A percentile compares a stretch with the other conserved stretches of the same genome.
Evolutionary conservation across 2,329 filamentous ascomycete genomes (phyloP).

Genomic region (Diplodia scrobiculata): DNA sequence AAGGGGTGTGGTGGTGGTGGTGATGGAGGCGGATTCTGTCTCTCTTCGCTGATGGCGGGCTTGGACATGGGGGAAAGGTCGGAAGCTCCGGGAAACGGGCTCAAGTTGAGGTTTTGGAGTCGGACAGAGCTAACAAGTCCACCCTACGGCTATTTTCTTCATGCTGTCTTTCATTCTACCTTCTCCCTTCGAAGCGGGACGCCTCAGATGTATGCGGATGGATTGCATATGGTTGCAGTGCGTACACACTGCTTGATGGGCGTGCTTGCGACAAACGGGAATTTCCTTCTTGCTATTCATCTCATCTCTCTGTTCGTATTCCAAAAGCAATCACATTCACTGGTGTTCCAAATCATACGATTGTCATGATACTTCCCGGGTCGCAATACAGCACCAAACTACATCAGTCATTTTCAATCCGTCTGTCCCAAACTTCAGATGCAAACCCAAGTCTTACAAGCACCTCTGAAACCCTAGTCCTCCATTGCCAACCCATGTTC

Average conservation of each 20-base stretch:
- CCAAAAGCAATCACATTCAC: neutral
- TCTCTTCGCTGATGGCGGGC: neutral
- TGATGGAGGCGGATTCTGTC: neutral
- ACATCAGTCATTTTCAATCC: neutral
- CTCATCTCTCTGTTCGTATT: neutral
- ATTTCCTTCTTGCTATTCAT: neutral
- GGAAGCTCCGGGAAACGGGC: too few relatives aligned
- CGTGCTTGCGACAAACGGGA: neutral
- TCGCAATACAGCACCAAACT: neutral
- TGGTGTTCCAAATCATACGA: neutral
- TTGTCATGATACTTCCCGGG: neutral
- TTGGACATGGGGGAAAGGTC: neutral
- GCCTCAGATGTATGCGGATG: too few relatives aligned
- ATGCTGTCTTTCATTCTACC: neutral
- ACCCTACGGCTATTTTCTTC: neutral
- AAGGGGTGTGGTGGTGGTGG: too few relatives aligned
- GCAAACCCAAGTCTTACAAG: neutral
- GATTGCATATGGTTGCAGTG: too few relatives aligned
- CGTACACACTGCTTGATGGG: neutral
- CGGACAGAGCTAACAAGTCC: too few relatives aligned
- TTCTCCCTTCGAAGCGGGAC: too few relatives aligned
- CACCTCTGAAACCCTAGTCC: neutral
- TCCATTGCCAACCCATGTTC: neutral
- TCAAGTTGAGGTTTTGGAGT: neutral
- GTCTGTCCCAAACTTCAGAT: neutral